Base-by-base conservation (phyloP, 2,329 filamentous ascomycete genomes). In the Ustulina deusta region DNA sequence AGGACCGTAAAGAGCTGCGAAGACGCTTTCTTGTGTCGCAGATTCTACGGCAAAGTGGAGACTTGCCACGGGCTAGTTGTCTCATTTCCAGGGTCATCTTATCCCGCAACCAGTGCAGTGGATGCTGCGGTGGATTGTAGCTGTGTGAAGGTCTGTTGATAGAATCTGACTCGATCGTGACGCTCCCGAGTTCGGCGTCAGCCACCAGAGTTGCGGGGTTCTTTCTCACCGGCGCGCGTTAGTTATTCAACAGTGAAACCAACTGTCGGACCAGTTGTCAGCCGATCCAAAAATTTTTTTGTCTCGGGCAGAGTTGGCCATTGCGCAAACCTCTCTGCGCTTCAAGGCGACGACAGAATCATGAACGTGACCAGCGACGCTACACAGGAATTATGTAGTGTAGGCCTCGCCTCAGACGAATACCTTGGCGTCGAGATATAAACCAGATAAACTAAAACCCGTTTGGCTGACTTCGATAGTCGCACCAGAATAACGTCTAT, bases 21-120 rank as follows among this genome's bases (percentile, higher is more conserved):
- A 56, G 44, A 44, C 59, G 60, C 54, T 61, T 52, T 38, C 55
- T 29, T 11, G 7, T 2, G 13, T 51, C 25, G 55, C 29, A 10
- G 44, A 22, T 54, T 49, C 48, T 36, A 59, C 22, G 27, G 25
- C 32, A 36, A 38, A 62, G 67, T 67, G 67, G 67, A 38, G 63
- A 63, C 38, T 29, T 7, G 40, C 55, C 42, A 38, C 22, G 17
- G 54, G 44, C 52, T 62, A 69, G 42, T 40, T 42, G 44, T 42
- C 52, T 55, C 40, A 25, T 38, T 52, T 34, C 56, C 48, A 51
- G 36, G 59, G 49, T 56, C 66, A 61, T 61, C 42, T 34, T 40
- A 51, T 48, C 42, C 44, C 51, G 51, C 42, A 63, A 57, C 17
- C 44, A 27, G 5, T 6, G 32, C n/a, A 48, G 34, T 44, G 27